Evolutionary conservation across 345 rosid species (phyloP).

Genomic region (Draba incana): DNA sequence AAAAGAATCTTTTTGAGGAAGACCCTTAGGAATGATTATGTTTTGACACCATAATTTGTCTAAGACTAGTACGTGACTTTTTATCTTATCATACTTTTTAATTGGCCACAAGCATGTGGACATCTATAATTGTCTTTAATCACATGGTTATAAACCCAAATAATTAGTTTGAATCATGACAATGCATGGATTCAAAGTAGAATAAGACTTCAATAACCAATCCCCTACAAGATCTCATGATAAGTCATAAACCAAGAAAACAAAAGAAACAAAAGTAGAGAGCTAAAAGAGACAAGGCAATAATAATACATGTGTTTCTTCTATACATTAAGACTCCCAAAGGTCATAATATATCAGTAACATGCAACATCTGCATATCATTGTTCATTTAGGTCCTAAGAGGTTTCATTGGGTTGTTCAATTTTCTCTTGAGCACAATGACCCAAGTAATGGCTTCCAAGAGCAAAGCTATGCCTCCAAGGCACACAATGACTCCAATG

Average conservation of each 20-base stretch:
- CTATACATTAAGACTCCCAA: constrained; percentile 2
- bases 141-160: constrained; percentile 13
- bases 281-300: constrained; percentile 22
- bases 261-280: not conserved
- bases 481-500: constrained; percentile 44
- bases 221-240: constrained; percentile 3
- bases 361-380: not conserved
- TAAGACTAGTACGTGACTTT: not conserved
- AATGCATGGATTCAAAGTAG: not conserved
- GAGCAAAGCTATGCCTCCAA: constrained; percentile 66
- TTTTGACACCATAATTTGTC: constrained; percentile 34
- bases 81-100: not conserved
- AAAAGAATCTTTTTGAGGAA: not conserved
- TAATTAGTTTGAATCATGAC: not conserved
- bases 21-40: constrained; percentile 34
- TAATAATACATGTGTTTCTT: constrained; percentile 4
- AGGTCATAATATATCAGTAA: not conserved
- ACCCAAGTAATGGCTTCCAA: constrained; percentile 78
- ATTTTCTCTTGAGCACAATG: constrained; percentile 62
- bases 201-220: not conserved
- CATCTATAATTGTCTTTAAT: constrained; percentile 6
- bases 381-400: not conserved
- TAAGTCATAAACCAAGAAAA: not conserved
- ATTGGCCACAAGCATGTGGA: constrained; percentile 10
- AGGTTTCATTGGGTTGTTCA: constrained; percentile 56